Base-by-base conservation (phyloP, 2,329 filamentous ascomycete species). In the Geosmithia flava region DNA sequence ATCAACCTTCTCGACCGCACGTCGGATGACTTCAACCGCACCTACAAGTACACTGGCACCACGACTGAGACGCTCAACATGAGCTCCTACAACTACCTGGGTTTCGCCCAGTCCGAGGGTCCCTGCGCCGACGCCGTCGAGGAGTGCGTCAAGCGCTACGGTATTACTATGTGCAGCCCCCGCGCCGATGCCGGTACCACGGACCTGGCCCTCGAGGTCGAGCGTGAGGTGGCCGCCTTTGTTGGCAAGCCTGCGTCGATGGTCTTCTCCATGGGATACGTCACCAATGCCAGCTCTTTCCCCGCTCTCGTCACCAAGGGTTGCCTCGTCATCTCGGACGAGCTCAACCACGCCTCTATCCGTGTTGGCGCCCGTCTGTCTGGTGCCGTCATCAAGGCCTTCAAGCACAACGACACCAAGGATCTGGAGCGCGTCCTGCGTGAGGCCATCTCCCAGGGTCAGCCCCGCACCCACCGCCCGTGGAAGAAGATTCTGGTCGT, bases 401-500 rank as follows among this genome's bases (percentile, higher is more conserved):
- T 97, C 76, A 94, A 89, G 73, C 93, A 98, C 74, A 98, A 98
- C 64, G 87, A 97, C 65, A 94, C 96, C 83, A 70, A 67, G 27
- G 83, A 94, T 56, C 75, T 98, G 17, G 93, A 98, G 68, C 78
- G 78, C 51, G 81, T 85, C 56, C 79, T 98, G 7, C 85, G 93
- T 42, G 90, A 97, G 62, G 85, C 83, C 54, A 97, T 98, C 61
- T 90, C 91, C 15, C 91, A 97, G 68, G 93, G 93, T 43, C 93
- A 98, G 63, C 93, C 93, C 47, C 85, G 93, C 55, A 98, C 91
- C n/a, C 93, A 98, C 66, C 85, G 93, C 29, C 93, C 93, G 1
- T 98, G 93, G 93, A 96, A 95, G 76, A 98, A 97, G 80, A 97
- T 98, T 51, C 67, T 98, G 47, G 87, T 98, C 43, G 90, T 91